phyloP scores from a whole-genome alignment of 805 yeast genomes.

The Lachancea thermotolerans region DNA sequence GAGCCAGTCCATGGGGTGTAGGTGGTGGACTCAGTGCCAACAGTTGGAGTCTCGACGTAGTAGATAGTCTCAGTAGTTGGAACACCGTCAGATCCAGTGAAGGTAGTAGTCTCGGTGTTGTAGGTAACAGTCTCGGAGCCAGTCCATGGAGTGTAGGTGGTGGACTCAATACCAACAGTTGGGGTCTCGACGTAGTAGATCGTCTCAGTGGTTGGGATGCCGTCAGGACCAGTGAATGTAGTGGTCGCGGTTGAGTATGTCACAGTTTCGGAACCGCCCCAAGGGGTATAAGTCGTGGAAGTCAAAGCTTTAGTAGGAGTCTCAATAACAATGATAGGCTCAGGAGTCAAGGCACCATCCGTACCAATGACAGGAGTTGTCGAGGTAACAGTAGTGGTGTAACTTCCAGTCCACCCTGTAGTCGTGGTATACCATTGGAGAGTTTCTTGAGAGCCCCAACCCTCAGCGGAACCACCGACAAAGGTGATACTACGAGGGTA shows the following conservation, averaged over 20 bases:
- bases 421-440: slow-evolving; percentile 9
- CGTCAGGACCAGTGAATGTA: slow-evolving; percentile 9
- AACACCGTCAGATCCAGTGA: slow-evolving; percentile 11
- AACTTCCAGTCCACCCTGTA: slow-evolving; percentile 3
- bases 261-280: slow-evolving; percentile 4
- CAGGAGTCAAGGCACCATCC: neutral
- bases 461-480: slow-evolving; percentile 2
- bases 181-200: slow-evolving; percentile 14
- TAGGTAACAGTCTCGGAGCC: slow-evolving; percentile 5
- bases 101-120: neutral
- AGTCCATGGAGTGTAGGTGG: slow-evolving; percentile 13
- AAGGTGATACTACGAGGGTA: neutral
- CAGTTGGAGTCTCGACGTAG: slow-evolving; percentile 14
- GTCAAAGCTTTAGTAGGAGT: neutral
- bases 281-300: slow-evolving; percentile 1
- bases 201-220: slow-evolving; percentile 10
- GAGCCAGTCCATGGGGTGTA: slow-evolving; percentile 11
- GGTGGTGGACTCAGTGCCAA: slow-evolving; percentile 3
- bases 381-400: neutral
- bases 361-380: neutral
- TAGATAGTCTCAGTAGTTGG: slow-evolving; percentile 11
- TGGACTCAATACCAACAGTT: slow-evolving; percentile 9
- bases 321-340: neutral
- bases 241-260: slow-evolving; percentile 11
- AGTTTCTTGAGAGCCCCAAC: neutral